Percentiles rank a stretch among this genome's conserved stretches.
Conservation (phyloP, 2,329 filamentous ascomycete species). For the Stemphylium vesicarium region DNA sequence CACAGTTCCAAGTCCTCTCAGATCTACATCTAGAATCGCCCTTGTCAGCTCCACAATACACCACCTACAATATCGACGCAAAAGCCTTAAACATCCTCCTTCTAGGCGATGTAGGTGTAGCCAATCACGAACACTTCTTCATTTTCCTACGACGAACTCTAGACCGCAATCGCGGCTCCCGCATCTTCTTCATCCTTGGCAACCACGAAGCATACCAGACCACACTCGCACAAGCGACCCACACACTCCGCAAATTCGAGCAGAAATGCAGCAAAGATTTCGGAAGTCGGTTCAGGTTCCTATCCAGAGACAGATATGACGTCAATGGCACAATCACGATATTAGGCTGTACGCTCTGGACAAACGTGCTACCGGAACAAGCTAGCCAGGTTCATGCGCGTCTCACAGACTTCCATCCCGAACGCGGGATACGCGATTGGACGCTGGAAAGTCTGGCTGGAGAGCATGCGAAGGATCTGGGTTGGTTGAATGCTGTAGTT, state of each 20-base stretch:
- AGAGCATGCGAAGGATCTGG: slow-evolving; percentile 50
- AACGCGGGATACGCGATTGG: slow-evolving; percentile 44
- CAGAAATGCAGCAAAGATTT: slow-evolving; percentile 1
- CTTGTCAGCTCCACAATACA: slow-evolving; percentile 10
- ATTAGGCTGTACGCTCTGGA: slow-evolving; percentile 30
- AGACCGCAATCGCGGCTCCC: not conserved
- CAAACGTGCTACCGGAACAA: slow-evolving; percentile 10
- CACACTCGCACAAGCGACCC: not conserved
- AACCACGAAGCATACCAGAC: slow-evolving; percentile 27
- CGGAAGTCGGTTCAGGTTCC: slow-evolving; percentile 22
- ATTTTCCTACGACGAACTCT: slow-evolving; percentile 16
- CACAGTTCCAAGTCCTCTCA: slow-evolving; percentile 29
- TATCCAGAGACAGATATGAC: slow-evolving; percentile 22
- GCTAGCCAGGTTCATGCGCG: not conserved
- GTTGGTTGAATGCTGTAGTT: slow-evolving; percentile 53
- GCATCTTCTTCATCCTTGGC: slow-evolving; percentile 28
- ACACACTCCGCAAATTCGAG: slow-evolving; percentile 20
- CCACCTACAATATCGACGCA: slow-evolving; percentile 10
- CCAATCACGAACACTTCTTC: slow-evolving; percentile 18
- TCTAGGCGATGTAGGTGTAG: slow-evolving; percentile 27
- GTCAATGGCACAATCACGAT: slow-evolving; percentile 19
- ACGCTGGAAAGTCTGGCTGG: slow-evolving; percentile 47
- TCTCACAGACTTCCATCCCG: slow-evolving; percentile 27
- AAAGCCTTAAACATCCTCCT: slow-evolving; percentile 18
- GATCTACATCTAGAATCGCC: slow-evolving; percentile 33